Conservation (phyloP, 352 stramenopile species). For the Pythium folliculosum region DNA sequence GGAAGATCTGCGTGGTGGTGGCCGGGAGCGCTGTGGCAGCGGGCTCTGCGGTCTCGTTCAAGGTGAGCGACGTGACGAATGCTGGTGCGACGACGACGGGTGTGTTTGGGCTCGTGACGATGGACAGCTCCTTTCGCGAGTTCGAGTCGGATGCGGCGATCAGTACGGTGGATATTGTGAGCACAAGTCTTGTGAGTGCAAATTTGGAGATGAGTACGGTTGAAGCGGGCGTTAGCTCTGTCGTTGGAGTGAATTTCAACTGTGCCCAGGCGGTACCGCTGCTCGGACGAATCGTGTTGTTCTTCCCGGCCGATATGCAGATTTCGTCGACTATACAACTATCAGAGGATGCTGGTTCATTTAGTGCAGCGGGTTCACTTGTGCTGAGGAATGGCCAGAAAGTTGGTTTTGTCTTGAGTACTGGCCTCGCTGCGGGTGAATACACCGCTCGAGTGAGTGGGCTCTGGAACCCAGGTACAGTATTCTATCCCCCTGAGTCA, state of each 20-base stretch:
- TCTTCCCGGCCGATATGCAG: not conserved
- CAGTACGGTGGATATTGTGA: conserved; percentile 30
- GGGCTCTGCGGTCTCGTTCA: conserved; percentile 37
- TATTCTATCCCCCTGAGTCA: no score
- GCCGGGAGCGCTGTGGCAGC: conserved; percentile 26
- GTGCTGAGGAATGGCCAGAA: not conserved
- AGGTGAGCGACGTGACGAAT: conserved; percentile 53
- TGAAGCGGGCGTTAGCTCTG: conserved; percentile 31
- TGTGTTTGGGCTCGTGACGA: conserved; percentile 40
- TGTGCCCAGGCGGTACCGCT: conserved; percentile 13
- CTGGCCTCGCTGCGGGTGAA: conserved; percentile 23
- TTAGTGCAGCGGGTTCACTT: not conserved
- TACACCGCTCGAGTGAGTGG: conserved; percentile 27
- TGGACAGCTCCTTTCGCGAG: conserved; percentile 32
- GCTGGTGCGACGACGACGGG: conserved; percentile 44
- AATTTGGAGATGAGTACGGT: conserved; percentile 2
- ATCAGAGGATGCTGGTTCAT: conserved; percentile 1
- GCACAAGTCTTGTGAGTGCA: conserved; percentile 17
- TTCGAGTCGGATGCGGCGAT: conserved; percentile 35
- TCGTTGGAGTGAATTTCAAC: conserved; percentile 11
- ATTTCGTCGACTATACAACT: not conserved
- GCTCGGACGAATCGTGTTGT: not conserved
- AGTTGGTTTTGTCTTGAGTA: conserved; percentile 17
- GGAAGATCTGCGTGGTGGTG: conserved; percentile 37
- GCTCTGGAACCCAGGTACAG: conserved; percentile 45